Evolutionary conservation across 176 grass and related monocot species (phyloP).

Genomic region (Elymus sibiricus): DNA sequence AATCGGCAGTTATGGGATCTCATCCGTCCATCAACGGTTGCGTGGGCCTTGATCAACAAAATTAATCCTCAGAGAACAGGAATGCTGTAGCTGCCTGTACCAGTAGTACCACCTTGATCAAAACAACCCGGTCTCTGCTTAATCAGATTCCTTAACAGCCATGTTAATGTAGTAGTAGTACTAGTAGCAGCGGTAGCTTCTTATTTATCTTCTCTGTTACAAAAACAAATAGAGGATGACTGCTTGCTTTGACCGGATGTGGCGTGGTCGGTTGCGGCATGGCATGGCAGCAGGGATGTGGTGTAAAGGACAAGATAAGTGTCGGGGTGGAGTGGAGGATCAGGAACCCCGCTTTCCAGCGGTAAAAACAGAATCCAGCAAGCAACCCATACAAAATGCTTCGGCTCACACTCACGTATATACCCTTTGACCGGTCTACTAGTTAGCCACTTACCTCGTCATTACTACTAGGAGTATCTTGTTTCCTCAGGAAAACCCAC

Average conservation of each 20-base stretch:
- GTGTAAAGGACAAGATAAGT: slow-evolving; percentile 18
- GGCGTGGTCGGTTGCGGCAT: background rate
- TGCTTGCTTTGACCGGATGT: slow-evolving; percentile 20
- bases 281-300: slow-evolving; percentile 4
- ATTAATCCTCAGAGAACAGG: background rate
- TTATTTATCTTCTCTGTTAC: too few relatives aligned
- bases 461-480: background rate
- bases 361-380: background rate
- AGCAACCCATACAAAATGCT: background rate
- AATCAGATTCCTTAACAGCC: background rate
- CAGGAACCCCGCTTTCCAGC: background rate
- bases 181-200: background rate
- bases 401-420: background rate
- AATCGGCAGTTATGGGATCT: slow-evolving; percentile 18
- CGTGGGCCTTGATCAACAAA: background rate
- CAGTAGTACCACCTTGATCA: too few relatives aligned
- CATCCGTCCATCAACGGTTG: background rate
- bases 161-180: background rate
- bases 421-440: background rate
- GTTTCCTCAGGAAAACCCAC: background rate
- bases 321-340: background rate
- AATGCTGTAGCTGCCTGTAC: too few relatives aligned
- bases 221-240: background rate
- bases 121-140: background rate
- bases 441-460: background rate